Evolutionary conservation across 805 yeast genomes (phyloP).

Genomic region (Myxozyma neotropica): DNA sequence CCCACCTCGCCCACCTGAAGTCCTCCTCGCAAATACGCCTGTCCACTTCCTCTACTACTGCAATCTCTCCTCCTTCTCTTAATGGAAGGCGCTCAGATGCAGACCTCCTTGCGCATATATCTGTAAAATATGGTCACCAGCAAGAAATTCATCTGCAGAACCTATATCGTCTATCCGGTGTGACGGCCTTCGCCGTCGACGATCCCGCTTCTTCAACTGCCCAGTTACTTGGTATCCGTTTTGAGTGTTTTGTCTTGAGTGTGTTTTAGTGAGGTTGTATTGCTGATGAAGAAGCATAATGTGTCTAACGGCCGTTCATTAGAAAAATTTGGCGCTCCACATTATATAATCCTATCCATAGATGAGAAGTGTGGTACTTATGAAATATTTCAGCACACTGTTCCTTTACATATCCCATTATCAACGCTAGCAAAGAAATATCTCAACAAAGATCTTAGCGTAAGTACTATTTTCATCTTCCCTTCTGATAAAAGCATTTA

Average conservation of each 20-base stretch:
- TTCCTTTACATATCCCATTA: conserved; percentile 28
- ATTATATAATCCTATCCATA: conserved; percentile 19
- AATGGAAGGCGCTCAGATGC: not conserved
- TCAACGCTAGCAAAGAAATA: conserved; percentile 11
- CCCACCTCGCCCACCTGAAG: not conserved
- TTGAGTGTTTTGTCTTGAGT: conserved; percentile 29
- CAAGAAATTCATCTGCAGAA: conserved; percentile 14
- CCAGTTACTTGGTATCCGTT: conserved; percentile 30
- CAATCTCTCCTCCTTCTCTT: not conserved
- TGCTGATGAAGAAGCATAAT: too few relatives aligned
- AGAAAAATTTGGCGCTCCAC: conserved; percentile 29
- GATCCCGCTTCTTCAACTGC: conserved; percentile 21
- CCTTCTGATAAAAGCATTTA: too few relatives aligned
- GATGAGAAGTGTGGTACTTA: conserved; percentile 4
- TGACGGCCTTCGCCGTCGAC: conserved; percentile 26
- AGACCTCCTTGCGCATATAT: conserved; percentile 12
- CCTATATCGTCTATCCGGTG: conserved; percentile 29
- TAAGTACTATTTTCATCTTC: too few relatives aligned
- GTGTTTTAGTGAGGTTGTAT: not conserved
- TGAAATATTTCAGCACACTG: conserved; percentile 25
- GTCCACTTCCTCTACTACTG: not conserved
- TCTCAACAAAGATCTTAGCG: conserved; percentile 18
- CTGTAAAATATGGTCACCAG: conserved; percentile 16
- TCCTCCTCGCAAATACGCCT: not conserved
- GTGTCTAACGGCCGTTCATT: not conserved